Evolutionary conservation across 2,329 filamentous ascomycete species (phyloP).

Genomic region (Fonsecaea pedrosoi): DNA sequence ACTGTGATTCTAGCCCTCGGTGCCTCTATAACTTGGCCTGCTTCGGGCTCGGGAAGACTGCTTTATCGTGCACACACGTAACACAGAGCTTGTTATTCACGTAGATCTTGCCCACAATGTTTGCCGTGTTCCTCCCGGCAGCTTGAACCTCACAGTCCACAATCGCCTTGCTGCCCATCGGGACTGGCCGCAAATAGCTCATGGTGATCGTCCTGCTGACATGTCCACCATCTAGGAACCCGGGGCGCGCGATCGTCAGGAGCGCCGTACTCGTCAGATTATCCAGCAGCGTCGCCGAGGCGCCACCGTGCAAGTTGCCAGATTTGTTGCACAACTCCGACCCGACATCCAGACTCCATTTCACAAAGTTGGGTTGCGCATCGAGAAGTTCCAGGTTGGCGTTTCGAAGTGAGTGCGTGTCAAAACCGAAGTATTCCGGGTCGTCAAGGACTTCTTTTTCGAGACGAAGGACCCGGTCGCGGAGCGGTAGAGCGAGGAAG

Average conservation of each 20-base stretch:
- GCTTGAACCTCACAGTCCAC: conserved; percentile 33
- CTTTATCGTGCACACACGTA: conserved; percentile 46
- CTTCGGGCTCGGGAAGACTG: conserved; percentile 41
- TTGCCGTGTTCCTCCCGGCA: conserved; percentile 32
- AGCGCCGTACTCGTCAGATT: conserved; percentile 67
- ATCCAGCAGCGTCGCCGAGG: conserved; percentile 72
- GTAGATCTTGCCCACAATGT: conserved; percentile 33
- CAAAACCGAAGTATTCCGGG: conserved; percentile 32
- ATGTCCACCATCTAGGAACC: conserved; percentile 64
- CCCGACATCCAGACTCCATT: conserved; percentile 32
- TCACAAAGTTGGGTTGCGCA: conserved; percentile 26
- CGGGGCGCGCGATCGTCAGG: conserved; percentile 62
- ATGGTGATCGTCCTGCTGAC: conserved; percentile 38
- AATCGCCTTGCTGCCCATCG: conserved; percentile 24
- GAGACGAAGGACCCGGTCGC: conserved; percentile 30
- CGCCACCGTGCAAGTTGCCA: conserved; percentile 44
- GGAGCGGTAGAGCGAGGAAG: conserved; percentile 22
- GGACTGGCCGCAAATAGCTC: conserved; percentile 34
- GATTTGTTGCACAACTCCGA: conserved; percentile 34
- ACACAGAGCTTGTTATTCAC: conserved; percentile 38
- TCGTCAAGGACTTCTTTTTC: conserved; percentile 24
- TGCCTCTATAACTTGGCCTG: conserved; percentile 24
- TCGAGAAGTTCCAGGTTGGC: conserved; percentile 25
- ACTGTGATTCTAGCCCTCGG: neutral
- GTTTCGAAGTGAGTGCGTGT: conserved; percentile 12